phyloP scores from a whole-genome alignment of 495 filamentous ascomycete genomes.

The Chaetomium fimeti region DNA sequence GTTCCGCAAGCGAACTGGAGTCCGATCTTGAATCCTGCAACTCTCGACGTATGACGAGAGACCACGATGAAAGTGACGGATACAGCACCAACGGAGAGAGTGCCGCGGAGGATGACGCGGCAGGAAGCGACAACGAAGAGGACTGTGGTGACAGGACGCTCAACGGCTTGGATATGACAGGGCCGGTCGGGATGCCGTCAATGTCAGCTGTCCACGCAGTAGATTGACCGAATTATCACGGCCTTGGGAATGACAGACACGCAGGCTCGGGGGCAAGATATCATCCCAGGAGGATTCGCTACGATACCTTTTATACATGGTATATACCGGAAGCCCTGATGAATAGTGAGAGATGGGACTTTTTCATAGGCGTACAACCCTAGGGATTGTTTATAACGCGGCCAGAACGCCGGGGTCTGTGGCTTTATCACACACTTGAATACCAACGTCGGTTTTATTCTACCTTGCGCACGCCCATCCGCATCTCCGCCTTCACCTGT shows the following conservation, averaged over 20 bases:
- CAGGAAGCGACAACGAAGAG: neutral
- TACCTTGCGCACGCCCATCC: too few species aligned
- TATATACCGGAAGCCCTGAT: too few species aligned
- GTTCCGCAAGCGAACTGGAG: conserved; percentile 11
- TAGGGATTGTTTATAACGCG: too few species aligned
- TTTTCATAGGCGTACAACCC: too few species aligned
- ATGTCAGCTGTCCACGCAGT: neutral
- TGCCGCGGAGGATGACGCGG: neutral
- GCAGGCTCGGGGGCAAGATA: neutral
- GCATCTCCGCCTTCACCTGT: too few species aligned
- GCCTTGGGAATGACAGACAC: neutral
- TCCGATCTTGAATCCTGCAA: conserved; percentile 14
- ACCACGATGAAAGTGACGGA: neutral
- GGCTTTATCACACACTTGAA: too few species aligned
- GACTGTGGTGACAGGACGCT: neutral
- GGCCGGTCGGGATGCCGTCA: too few species aligned
- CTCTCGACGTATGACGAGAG: neutral
- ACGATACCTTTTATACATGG: too few species aligned
- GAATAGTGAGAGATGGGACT: too few species aligned
- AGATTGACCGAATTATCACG: neutral
- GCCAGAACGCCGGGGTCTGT: too few species aligned
- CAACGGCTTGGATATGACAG: neutral
- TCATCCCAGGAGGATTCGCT: too few species aligned
- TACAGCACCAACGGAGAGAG: conserved; percentile 11
- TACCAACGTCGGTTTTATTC: too few species aligned